Evolutionary conservation across 371 early-diverging fungal genomes (phyloP).

Genomic region (Cladochytrium tenue): DNA sequence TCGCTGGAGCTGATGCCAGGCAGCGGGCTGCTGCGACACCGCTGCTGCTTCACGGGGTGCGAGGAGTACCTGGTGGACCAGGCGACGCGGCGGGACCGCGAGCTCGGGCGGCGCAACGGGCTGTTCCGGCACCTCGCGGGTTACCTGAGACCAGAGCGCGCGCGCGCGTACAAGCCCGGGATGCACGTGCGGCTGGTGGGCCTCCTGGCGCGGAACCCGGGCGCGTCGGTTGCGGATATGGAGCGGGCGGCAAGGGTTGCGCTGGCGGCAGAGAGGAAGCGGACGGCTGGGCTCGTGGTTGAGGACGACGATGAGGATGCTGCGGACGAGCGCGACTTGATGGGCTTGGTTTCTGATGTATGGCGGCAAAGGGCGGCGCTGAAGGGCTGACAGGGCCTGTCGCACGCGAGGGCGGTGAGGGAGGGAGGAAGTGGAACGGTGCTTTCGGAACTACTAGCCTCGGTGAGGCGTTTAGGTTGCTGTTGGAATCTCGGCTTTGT

Average conservation of each 20-base stretch:
- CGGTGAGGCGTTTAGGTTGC: too few species aligned
- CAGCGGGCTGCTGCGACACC: conserved; percentile 6
- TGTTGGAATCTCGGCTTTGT: too few species aligned
- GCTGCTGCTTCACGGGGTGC: conserved; percentile 2
- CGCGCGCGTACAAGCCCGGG: background rate
- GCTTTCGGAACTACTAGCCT: too few species aligned
- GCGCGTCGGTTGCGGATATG: background rate
- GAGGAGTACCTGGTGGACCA: conserved; percentile 10
- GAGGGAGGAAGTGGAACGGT: too few species aligned
- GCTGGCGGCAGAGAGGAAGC: background rate
- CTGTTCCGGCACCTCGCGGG: conserved; percentile 3
- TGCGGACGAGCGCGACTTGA: background rate
- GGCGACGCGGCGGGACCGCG: conserved; percentile 4
- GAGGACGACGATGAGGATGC: background rate
- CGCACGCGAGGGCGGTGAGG: too few species aligned
- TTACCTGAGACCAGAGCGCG: background rate
- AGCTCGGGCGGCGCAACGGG: conserved; percentile 6
- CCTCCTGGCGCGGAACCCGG: background rate
- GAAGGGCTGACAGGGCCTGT: too few species aligned
- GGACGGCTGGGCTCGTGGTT: background rate
- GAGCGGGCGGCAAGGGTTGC: background rate
- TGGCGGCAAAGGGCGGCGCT: background rate
- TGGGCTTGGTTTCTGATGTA: background rate
- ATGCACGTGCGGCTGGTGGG: background rate
- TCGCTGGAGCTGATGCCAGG: conserved; percentile 2